Percentiles rank a stretch among this genome's conserved stretches.
phyloP scores from a whole-genome alignment of 768 basidiomycete species.

The Hortiboletus campestris region DNA sequence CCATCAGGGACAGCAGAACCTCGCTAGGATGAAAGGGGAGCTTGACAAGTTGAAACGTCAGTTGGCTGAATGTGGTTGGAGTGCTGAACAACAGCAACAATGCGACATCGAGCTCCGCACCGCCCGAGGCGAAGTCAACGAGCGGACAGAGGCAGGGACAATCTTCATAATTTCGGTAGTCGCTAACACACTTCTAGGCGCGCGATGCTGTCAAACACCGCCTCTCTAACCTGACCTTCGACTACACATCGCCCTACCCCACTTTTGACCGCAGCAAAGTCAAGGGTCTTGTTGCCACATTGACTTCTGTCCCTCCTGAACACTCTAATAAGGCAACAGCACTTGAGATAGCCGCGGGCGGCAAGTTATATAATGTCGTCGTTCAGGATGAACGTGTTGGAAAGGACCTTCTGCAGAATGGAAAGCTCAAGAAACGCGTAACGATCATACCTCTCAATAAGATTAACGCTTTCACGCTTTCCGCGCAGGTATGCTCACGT shows the following conservation, averaged over 20 bases:
- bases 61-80: slow-evolving; percentile 70
- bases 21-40: slow-evolving; percentile 56
- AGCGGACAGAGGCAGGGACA: slow-evolving; percentile 58
- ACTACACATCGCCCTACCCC: slow-evolving; percentile 72
- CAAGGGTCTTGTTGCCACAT: slow-evolving; percentile 87
- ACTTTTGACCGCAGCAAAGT: slow-evolving; percentile 84
- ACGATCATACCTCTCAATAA: slow-evolving; percentile 94
- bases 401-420: slow-evolving; percentile 76
- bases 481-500: slow-evolving; percentile 43
- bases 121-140: slow-evolving; percentile 53
- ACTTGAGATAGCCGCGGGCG: slow-evolving; percentile 89
- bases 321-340: slow-evolving; percentile 84
- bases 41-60: slow-evolving; percentile 55
- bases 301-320: slow-evolving; percentile 69
- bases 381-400: slow-evolving; percentile 90
- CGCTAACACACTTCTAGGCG: slow-evolving; percentile 42
- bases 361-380: slow-evolving; percentile 89
- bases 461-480: slow-evolving; percentile 63
- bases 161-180: background rate
- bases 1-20: slow-evolving; percentile 65
- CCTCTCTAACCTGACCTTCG: slow-evolving; percentile 75
- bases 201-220: slow-evolving; percentile 66
- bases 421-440: slow-evolving; percentile 78
- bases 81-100: slow-evolving; percentile 65
- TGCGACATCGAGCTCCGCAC: slow-evolving; percentile 48